These are phyloP conservation scores for Schwanniomyces polymorphus DNA, from an alignment of 805 yeast species.

Conservation along the genomic window DNA sequence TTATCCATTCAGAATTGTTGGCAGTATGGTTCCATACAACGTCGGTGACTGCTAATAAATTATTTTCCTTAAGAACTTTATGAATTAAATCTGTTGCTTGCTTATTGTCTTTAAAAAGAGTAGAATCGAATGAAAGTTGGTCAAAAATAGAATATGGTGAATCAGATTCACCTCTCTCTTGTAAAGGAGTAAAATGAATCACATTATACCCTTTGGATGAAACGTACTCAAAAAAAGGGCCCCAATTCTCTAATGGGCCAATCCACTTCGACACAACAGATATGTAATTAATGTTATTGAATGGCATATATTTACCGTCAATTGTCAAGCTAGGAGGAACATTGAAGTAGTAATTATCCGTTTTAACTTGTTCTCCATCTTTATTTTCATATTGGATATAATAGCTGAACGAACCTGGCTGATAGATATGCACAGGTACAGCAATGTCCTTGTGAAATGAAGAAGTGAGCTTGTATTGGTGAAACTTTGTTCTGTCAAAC, in stretches of 20 bases:
- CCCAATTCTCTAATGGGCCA: constrained; percentile 72
- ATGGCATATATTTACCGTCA: constrained; percentile 56
- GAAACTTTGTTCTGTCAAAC: constrained; percentile 60
- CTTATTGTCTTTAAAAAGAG: constrained; percentile 51
- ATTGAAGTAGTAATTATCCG: constrained; percentile 68
- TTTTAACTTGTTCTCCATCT: constrained; percentile 31
- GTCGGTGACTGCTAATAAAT: constrained; percentile 80
- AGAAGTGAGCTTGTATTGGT: constrained; percentile 49
- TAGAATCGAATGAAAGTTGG: constrained; percentile 76
- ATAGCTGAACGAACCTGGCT: constrained; percentile 80
- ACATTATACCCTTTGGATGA: constrained; percentile 83
- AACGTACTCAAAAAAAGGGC: constrained; percentile 57
- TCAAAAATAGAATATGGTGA: constrained; percentile 93
- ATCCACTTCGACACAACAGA: constrained; percentile 91
- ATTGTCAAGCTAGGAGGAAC: constrained; percentile 76
- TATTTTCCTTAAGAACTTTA: constrained; percentile 51
- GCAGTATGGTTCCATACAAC: constrained; percentile 96
- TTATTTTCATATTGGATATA: constrained; percentile 56
- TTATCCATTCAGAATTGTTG: constrained; percentile 81
- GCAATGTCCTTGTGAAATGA: constrained; percentile 64
- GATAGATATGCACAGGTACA: constrained; percentile 59
- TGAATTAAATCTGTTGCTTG: constrained; percentile 56
- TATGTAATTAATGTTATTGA: constrained; percentile 79
- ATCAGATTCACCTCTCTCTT: constrained; percentile 82
- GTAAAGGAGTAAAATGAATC: constrained; percentile 95